Evolutionary conservation across 1,284 basidiomycete species (phyloP).

Genomic region (Boletus hoseneyae): DNA sequence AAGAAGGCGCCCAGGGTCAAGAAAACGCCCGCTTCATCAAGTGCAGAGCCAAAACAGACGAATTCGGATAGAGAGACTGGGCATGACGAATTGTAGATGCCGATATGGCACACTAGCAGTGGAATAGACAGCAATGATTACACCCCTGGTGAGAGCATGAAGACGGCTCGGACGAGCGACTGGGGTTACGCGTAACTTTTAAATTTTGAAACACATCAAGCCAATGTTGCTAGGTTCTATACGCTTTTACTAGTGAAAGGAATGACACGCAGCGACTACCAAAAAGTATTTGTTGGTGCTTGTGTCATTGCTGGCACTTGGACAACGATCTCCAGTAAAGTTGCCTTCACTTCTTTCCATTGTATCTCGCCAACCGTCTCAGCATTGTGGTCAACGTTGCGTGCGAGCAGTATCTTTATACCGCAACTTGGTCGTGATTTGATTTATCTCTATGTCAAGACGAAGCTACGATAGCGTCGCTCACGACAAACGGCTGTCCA

Average conservation of each 20-base stretch:
- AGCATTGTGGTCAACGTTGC: conserved; percentile 1
- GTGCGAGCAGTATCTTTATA: conserved; percentile 4
- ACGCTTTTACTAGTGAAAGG: too few species aligned
- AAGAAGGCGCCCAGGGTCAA: conserved; percentile 61
- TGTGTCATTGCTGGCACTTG: conserved; percentile 6
- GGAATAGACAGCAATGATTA: conserved; percentile 14
- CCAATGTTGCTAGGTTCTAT: too few species aligned
- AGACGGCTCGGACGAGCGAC: too few species aligned
- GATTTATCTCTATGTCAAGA: conserved; percentile 47
- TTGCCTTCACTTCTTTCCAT: background rate
- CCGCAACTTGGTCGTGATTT: conserved; percentile 10
- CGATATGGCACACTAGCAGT: background rate
- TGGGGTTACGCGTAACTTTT: too few species aligned
- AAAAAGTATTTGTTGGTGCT: conserved; percentile 30
- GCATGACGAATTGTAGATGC: conserved; percentile 32
- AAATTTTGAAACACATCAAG: too few species aligned
- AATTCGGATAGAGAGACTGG: conserved; percentile 16
- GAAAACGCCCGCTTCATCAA: conserved; percentile 32
- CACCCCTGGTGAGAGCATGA: background rate
- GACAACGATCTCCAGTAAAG: conserved; percentile 3
- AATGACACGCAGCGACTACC: too few species aligned
- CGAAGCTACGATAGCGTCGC: conserved; percentile 67
- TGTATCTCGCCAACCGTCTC: background rate
- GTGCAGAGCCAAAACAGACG: conserved; percentile 19
- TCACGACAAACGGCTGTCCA: conserved; percentile 67